phyloP scores from a whole-genome alignment of 2,329 filamentous ascomycete species.

The Periconia sp. region DNA sequence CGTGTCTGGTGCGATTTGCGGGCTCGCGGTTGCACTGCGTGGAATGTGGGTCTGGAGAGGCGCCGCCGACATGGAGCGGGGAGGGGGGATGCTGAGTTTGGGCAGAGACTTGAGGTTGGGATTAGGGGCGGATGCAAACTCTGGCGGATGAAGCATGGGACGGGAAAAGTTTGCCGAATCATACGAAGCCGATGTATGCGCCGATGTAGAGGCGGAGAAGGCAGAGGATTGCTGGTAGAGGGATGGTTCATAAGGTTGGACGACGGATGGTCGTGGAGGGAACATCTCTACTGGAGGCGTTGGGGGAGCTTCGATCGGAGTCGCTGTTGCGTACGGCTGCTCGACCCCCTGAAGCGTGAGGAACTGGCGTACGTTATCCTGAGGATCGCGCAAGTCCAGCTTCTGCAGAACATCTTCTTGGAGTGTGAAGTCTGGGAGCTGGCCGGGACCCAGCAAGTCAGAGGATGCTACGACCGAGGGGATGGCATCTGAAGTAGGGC shows the following conservation, averaged over 20 bases:
- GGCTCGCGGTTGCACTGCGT: slow-evolving; percentile 24
- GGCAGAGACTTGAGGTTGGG: slow-evolving; percentile 59
- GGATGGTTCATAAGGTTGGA: slow-evolving; percentile 28
- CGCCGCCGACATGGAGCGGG: slow-evolving; percentile 40
- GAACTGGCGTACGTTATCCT: slow-evolving; percentile 92
- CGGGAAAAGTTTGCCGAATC: slow-evolving; percentile 27
- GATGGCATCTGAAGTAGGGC: slow-evolving; percentile 72
- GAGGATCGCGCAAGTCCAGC: slow-evolving; percentile 74
- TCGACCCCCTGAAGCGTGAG: slow-evolving; percentile 77
- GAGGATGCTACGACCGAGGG: slow-evolving; percentile 90
- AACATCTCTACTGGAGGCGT: slow-evolving; percentile 46
- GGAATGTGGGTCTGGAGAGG: slow-evolving; percentile 23
- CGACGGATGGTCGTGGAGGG: slow-evolving; percentile 34
- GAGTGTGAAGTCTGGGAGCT: slow-evolving; percentile 65
- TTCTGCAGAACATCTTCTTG: slow-evolving; percentile 72
- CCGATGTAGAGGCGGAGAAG: slow-evolving; percentile 40
- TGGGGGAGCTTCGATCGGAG: slow-evolving; percentile 58
- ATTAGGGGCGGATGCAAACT: slow-evolving; percentile 47
- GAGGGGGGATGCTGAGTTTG: slow-evolving; percentile 57
- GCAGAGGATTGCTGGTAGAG: slow-evolving; percentile 32
- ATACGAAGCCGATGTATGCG: slow-evolving; percentile 33
- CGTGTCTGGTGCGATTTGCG: slow-evolving; percentile 37
- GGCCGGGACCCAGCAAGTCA: slow-evolving; percentile 76
- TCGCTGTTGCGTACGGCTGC: slow-evolving; percentile 64
- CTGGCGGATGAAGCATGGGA: slow-evolving; percentile 41